Evolutionary conservation across 139 green algal species (phyloP).

Genomic region (Closterium sp.): DNA sequence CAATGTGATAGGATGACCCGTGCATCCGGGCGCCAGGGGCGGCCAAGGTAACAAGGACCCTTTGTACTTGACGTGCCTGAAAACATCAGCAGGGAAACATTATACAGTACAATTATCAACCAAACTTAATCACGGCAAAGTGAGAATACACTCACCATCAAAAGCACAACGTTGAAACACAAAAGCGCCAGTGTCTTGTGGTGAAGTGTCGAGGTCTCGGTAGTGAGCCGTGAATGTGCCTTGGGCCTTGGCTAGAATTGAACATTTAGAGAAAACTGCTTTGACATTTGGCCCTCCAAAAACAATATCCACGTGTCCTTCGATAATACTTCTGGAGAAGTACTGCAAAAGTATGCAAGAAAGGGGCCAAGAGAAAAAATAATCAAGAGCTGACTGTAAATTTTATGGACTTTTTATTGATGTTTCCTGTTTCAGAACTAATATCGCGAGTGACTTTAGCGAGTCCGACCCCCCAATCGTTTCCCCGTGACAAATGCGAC

Average conservation of each 20-base stretch:
- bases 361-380: neutral
- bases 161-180: neutral
- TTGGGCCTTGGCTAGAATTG: neutral
- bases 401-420: too few relatives aligned
- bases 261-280: neutral
- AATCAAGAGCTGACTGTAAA: neutral
- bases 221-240: neutral
- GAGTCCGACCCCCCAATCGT: neutral
- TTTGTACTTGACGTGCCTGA: neutral
- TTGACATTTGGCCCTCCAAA: neutral
- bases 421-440: too few relatives aligned
- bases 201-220: neutral
- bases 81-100: neutral
- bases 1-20: conserved; percentile 3
- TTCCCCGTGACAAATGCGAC: neutral
- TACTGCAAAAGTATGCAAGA: neutral
- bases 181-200: neutral
- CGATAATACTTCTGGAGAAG: neutral
- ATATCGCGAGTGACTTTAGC: too few relatives aligned
- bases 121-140: neutral
- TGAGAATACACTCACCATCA: neutral
- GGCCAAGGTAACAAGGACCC: conserved; percentile 1
- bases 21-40: conserved; percentile 1
- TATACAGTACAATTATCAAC: too few relatives aligned
- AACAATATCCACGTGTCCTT: neutral